Percentiles rank a stretch among this genome's conserved stretches.
These are phyloP conservation scores for Thuja plicata DNA, from an alignment of 83 land plant species.

Conservation along the genomic window DNA sequence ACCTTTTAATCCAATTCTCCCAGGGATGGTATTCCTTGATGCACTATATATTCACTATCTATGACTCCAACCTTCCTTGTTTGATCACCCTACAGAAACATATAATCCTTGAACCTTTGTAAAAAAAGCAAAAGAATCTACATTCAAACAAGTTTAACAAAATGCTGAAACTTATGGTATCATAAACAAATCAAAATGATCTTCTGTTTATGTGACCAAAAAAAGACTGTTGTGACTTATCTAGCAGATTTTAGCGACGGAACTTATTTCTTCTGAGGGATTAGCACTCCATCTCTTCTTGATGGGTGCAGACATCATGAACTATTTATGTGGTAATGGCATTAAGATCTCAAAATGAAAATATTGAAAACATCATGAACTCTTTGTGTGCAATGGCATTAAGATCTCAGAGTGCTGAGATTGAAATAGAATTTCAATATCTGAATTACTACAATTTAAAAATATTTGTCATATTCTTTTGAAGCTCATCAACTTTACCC, in stretches of 20 bases:
- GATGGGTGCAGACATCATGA: background rate
- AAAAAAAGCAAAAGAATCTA: background rate
- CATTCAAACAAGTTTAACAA: background rate
- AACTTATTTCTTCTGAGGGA: background rate
- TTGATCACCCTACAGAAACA: constrained; percentile 63
- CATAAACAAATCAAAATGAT: background rate
- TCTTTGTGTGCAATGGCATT: background rate
- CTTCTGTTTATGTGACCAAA: background rate
- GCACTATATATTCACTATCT: constrained; percentile 81
- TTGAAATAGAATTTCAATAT: background rate
- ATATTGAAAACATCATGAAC: background rate
- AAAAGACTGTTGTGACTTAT: background rate
- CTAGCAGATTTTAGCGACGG: background rate
- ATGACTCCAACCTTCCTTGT: constrained; percentile 83
- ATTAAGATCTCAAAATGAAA: background rate
- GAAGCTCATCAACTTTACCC: constrained; percentile 19
- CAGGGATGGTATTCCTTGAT: constrained; percentile 77
- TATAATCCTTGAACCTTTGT: background rate
- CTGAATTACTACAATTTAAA: background rate
- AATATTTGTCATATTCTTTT: background rate
- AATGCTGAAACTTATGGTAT: background rate
- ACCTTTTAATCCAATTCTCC: constrained; percentile 55
- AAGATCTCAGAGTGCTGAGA: background rate
- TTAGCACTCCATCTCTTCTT: background rate
- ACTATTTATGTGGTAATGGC: background rate